A percentile compares a stretch with the other conserved stretches of the same genome.
Evolutionary conservation across 2,329 filamentous ascomycete species (phyloP).

Genomic region (Endocalyx cinctus): DNA sequence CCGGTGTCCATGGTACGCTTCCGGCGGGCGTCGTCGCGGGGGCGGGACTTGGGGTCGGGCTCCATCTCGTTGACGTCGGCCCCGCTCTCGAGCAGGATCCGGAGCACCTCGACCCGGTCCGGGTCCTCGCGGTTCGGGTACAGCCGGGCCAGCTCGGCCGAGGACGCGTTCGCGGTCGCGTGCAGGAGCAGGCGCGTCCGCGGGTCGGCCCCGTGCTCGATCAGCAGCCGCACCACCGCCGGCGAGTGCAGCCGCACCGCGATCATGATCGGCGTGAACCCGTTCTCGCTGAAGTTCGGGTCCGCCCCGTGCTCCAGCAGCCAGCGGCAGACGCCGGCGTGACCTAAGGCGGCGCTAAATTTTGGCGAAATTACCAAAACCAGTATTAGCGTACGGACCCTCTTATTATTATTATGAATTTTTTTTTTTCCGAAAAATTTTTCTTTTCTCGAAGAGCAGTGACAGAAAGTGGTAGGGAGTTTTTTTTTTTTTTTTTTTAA

Average conservation of each 20-base stretch:
- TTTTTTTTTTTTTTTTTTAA: neutral
- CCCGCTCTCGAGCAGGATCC: conserved; percentile 15
- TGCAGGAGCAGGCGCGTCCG: conserved; percentile 17
- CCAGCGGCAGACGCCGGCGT: conserved; percentile 15
- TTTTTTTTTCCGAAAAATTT: too few species aligned
- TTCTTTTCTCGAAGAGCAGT: too few species aligned
- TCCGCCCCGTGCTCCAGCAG: conserved; percentile 17
- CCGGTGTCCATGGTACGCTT: conserved; percentile 17
- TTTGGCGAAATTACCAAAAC: conserved; percentile 6
- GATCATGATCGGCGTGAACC: conserved; percentile 20
- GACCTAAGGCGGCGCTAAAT: conserved; percentile 14
- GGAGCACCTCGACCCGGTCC: conserved; percentile 15
- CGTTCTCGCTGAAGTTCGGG: conserved; percentile 16
- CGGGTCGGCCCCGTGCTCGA: conserved; percentile 16
- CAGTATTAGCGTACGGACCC: too few species aligned
- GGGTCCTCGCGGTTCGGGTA: conserved; percentile 15
- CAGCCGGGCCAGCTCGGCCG: conserved; percentile 8
- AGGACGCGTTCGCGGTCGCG: conserved; percentile 15
- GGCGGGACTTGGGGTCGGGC: conserved; percentile 17
- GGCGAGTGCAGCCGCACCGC: conserved; percentile 16
- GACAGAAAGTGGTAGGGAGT: too few species aligned
- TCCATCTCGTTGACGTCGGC: conserved; percentile 20
- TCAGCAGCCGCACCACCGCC: conserved; percentile 14
- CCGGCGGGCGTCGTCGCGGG: conserved; percentile 15
- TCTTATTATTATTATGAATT: too few species aligned